A percentile compares a stretch with the other conserved stretches of the same genome.
These are phyloP conservation scores for Xylaria longipes DNA, from an alignment of 495 filamentous ascomycete genomes.

Conservation along the genomic window DNA sequence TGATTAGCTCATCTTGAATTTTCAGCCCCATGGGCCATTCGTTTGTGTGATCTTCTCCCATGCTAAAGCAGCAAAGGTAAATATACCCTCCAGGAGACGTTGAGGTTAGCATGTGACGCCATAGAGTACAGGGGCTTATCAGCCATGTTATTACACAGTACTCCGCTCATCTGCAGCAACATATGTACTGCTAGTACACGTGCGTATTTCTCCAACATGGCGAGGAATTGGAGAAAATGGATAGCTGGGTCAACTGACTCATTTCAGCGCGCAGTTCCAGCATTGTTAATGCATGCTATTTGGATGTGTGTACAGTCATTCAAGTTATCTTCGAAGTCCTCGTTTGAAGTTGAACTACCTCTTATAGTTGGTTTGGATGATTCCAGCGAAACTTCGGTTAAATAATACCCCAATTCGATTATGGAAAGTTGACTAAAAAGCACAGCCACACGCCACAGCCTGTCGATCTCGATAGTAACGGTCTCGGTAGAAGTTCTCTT, in stretches of 20 bases:
- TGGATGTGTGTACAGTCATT: neutral
- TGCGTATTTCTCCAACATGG: neutral
- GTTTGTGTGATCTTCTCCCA: neutral
- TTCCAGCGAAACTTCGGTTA: neutral
- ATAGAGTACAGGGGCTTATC: neutral
- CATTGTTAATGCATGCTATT: neutral
- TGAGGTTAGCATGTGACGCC: constrained; percentile 4
- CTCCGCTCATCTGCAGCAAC: neutral
- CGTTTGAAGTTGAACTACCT: neutral
- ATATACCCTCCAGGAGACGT: neutral
- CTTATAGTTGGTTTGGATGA: neutral
- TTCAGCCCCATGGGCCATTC: neutral
- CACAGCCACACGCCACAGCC: no score
- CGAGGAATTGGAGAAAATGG: neutral
- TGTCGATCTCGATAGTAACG: neutral
- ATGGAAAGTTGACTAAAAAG: no score
- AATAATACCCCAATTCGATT: neutral
- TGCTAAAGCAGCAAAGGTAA: neutral
- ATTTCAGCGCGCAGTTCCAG: neutral
- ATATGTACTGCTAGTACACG: neutral
- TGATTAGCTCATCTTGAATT: constrained; percentile 3
- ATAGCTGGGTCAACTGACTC: neutral
- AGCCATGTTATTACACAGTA: neutral
- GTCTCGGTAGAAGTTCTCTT: neutral
- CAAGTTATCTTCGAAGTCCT: neutral